Base-by-base conservation (phyloP, 805 yeast genomes). In the Sugiyamaella lignohabitans region DNA sequence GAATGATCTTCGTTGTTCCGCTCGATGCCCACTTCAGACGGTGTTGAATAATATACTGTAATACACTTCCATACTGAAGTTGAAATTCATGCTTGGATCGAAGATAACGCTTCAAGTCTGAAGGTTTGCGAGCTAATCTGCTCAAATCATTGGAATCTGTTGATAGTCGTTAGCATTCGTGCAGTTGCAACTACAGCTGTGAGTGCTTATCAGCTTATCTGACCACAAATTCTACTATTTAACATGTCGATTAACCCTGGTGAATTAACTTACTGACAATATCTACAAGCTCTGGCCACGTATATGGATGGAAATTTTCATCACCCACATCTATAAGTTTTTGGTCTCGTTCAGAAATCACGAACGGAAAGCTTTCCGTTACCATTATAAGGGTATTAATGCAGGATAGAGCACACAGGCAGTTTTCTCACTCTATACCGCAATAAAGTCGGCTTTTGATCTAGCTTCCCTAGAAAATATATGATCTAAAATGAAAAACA, bases 281-380 rank as follows among this genome's bases (percentile, higher is more conserved):
- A 11, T 59, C 56, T 30, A 38, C 35, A 22, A 60, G 49, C 11
- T 43, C 47, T 20, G 47, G 51, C 63, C 62, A 60, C 4, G 58
- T 46, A 36, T 53, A 54, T 14, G 54, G 56, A 10, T 19, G 32
- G 43, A 59, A 60, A 23, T 46, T 53, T 19, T 45, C 52, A 39
- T 60, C 64, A 16, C 57, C 56, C 2, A 48, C 44, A n/a, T 42
- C 56, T 2, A 53, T 40, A 20, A 53, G 43, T 20, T 40, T 43
- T n/a, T 40, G 50, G 42, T 53, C 52, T 10, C 54, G 44, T 22
- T 53, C 54, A 23, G 39, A 24, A 19, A 39, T 27, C 6, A 32
- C 21, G 10, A 20, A 11, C 10, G 45, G 43, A 36, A 17, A 20
- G 24, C 18, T 24, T 10, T 42, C 46, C 5, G 20, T 14, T 23